Percentiles rank a stretch among this genome's conserved stretches.
These are phyloP conservation scores for Piper longum DNA, from an alignment of 164 flowering plant genomes.

Conservation along the genomic window DNA sequence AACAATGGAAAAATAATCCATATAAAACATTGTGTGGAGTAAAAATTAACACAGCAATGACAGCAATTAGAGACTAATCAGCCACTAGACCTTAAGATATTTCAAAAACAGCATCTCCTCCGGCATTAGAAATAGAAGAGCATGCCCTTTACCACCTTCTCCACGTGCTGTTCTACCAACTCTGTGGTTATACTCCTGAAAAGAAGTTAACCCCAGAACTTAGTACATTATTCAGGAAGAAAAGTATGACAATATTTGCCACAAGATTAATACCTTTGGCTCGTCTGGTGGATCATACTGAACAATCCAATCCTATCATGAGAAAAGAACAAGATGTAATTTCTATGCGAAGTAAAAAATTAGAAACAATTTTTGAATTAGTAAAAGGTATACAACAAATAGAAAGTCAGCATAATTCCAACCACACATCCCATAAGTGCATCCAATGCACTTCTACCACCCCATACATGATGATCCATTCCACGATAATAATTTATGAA, in stretches of 20 bases:
- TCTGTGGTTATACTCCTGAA: constrained; percentile 90
- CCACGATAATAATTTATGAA: too few relatives aligned
- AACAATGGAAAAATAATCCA: neutral
- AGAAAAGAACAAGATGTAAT: neutral
- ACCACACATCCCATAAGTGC: neutral
- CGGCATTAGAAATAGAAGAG: constrained; percentile 74
- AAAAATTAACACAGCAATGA: neutral
- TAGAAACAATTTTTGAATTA: too few relatives aligned
- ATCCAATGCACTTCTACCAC: neutral
- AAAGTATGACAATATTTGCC: neutral
- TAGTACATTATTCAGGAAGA: neutral
- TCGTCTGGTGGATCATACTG: constrained; percentile 98
- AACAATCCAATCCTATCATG: constrained; percentile 84
- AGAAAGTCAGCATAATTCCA: neutral
- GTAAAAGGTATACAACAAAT: neutral
- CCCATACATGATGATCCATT: too few relatives aligned
- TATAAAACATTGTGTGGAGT: neutral
- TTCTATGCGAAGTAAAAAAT: neutral
- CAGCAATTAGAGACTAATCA: neutral
- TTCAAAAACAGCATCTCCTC: constrained; percentile 77
- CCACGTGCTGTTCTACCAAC: constrained; percentile 99
- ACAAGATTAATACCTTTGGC: constrained; percentile 48
- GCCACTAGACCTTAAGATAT: constrained; percentile 58
- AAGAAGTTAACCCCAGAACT: neutral
- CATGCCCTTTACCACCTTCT: constrained; percentile 85